Percentiles rank a stretch among this genome's conserved stretches.
Evolutionary conservation across 352 stramenopile genomes (phyloP).

Genomic region (Phytophthora sp.): DNA sequence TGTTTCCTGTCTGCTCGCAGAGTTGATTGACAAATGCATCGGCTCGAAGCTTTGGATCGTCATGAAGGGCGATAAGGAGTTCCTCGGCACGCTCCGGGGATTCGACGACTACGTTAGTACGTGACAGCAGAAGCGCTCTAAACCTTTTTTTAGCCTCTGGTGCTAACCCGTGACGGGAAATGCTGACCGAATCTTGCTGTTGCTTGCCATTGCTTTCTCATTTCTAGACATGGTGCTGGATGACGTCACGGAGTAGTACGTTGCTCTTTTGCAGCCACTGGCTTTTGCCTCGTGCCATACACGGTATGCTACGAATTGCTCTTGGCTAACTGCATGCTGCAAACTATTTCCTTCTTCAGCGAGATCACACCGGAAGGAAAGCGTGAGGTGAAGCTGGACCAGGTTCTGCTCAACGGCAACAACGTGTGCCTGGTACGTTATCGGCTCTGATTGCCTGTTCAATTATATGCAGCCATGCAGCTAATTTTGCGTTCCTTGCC

Average conservation of each 20-base stretch:
- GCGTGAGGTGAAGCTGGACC: slow-evolving; percentile 86
- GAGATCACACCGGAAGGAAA: slow-evolving; percentile 90
- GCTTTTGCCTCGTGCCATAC: not conserved
- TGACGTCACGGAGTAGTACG: slow-evolving; percentile 95
- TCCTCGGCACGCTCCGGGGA: slow-evolving; percentile 93
- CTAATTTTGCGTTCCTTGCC: not conserved
- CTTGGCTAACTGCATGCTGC: not conserved
- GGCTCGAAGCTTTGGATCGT: slow-evolving; percentile 99
- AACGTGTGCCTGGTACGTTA: slow-evolving; percentile 93
- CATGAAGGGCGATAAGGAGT: slow-evolving; percentile 98
- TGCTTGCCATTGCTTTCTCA: slow-evolving; percentile 5
- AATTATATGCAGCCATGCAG: not conserved
- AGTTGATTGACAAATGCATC: slow-evolving; percentile 99
- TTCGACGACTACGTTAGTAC: slow-evolving; percentile 98
- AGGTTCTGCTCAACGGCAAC: slow-evolving; percentile 99
- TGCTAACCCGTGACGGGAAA: not conserved
- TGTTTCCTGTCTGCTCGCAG: slow-evolving; percentile 40
- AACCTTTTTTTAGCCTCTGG: no score
- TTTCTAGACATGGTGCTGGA: slow-evolving; percentile 91
- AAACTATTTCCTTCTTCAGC: slow-evolving; percentile 32
- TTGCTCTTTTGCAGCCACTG: slow-evolving; percentile 15
- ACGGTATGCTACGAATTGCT: not conserved
- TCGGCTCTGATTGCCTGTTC: not conserved
- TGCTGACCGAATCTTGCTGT: not conserved
- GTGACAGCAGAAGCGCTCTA: slow-evolving; percentile 27